Conservation (phyloP, 345 rosid species). For the Lumnitzera littorea region DNA sequence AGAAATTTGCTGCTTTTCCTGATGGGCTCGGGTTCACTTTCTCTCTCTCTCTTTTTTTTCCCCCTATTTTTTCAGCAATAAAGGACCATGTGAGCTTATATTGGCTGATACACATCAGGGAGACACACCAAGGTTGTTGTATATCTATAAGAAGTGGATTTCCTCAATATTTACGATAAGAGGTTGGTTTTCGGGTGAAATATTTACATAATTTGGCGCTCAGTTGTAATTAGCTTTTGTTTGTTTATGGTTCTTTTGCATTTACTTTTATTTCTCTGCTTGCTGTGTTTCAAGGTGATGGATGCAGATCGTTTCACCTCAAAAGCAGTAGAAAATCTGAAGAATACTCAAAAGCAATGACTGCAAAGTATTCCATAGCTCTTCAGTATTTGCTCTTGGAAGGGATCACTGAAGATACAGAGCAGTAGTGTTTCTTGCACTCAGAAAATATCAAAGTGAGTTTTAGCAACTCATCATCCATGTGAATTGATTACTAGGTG, state of each 20-base stretch:
- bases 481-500: too few species aligned
- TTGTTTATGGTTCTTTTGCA: neutral
- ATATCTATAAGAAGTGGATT: conserved; percentile 77
- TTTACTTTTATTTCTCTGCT: neutral
- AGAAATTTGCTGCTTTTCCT: neutral
- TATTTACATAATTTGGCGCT: neutral
- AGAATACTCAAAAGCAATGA: conserved; percentile 11
- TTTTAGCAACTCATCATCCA: too few species aligned
- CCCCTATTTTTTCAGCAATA: conserved; percentile 21
- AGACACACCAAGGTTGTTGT: conserved; percentile 59
- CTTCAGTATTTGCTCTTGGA: conserved; percentile 39
- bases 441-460: too few species aligned
- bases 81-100: conserved; percentile 40
- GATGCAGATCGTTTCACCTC: conserved; percentile 54
- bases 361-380: conserved; percentile 52
- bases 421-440: conserved; percentile 4
- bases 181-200: conserved; percentile 27
- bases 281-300: conserved; percentile 42
- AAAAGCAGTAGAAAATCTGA: conserved; percentile 21
- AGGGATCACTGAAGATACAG: conserved; percentile 33
- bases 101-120: conserved; percentile 67
- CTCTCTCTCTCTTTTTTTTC: neutral
- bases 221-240: neutral
- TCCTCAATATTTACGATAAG: conserved; percentile 40
- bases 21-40: neutral